Evolutionary conservation across 108 stramenopile genomes (phyloP), one percentile per base, ranked within the genome.

Genomic region (Nitzschia putrida): DNA sequence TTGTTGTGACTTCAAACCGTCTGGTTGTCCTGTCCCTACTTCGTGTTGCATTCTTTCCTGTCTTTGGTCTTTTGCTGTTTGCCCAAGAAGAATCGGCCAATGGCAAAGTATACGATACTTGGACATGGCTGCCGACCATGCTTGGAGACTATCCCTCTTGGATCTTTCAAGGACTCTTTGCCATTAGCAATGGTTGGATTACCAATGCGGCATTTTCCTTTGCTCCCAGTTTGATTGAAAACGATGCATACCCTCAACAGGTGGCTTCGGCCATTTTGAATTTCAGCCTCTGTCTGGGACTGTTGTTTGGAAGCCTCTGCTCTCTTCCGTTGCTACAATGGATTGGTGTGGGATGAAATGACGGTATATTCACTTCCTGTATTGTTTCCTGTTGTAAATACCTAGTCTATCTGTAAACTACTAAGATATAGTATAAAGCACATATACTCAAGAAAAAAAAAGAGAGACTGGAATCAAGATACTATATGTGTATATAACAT

Each of bases 181-280:
- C 78, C 0, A 26, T 79, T 16, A 68, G 76, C 53, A 86, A 86
- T 71, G 85, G 85, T 9, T 54, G 71, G 5, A 10, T 86, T 9
- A 61, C 74, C 8, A 71, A 80, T 18, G 16, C 66, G 18, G 53
- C 77, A 12, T 84, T 86, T 51, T 51, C 57, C 13, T 53, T 69
- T 41, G 82, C 85, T n/a, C 73, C 80, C 3, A 49, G 39, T 21
- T 37, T 72, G 54, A 41, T 39, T 0, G 59, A 24, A 42, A 71
- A 70, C 21, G 40, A 55, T 2, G 37, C 40, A 7, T 10, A 69
- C 10, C 51, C 65, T 8, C 81, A 80, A 69, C 60, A 75, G 44
- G 57, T 73, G 14, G 63, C 74, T 7, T 81, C 85, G 1, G 72
- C 69, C 7, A 79, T 82, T 72, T 51, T 82, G 14, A 82, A 71